Base-by-base conservation (phyloP, 1,139 yeast genomes). In the Suhomyces anneliseae region DNA sequence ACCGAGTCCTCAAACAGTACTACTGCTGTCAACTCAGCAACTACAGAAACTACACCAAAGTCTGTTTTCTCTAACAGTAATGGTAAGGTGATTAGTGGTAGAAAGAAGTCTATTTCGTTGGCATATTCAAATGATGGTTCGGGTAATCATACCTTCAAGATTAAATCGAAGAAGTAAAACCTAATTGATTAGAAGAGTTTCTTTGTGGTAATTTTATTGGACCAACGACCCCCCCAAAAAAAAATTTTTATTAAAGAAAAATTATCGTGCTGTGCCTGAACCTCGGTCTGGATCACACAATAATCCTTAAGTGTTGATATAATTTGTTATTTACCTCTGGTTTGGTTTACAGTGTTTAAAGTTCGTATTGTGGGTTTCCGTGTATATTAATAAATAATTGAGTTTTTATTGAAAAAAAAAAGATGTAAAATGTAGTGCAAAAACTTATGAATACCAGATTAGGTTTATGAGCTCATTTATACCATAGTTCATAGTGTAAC, bases 41-140 rank as follows among this genome's bases (percentile, higher is more conserved):
- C 9, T 11, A 12, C 40, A 9, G 55, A 53, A 19, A 47, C 54
- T 2, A 61, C 66, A 1, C 64, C 70, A 2, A 64, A 61, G 43
- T 56, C 60, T 40, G 55, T 58, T 2, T 61, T 61, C 38, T 51
- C 62, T 27, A 61, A 56, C 48, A 57, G 62, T 43, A 57, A 53
- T 14, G 70, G 70, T 2, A 59, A 69, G 44, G 52, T 60, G 2
- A 35, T 60, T 34, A 62, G 67, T 49, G 66, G 69, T 6, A 52
- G 59, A 47, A 69, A 65, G 54, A 68, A 62, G 51, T 56, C 56
- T 29, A 42, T 46, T 9, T 38, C 52, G 66, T 55, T 74, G 64
- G 77, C 78, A 19, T 74, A 71, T 55, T 64, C 73, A 34, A 73
- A 63, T 57, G 79, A 74, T 58, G 74, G 72, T 15, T 63, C 76